These are phyloP conservation scores for Magnusiomyces ingens DNA, from an alignment of 1,139 yeast species.

Conservation along the genomic window DNA sequence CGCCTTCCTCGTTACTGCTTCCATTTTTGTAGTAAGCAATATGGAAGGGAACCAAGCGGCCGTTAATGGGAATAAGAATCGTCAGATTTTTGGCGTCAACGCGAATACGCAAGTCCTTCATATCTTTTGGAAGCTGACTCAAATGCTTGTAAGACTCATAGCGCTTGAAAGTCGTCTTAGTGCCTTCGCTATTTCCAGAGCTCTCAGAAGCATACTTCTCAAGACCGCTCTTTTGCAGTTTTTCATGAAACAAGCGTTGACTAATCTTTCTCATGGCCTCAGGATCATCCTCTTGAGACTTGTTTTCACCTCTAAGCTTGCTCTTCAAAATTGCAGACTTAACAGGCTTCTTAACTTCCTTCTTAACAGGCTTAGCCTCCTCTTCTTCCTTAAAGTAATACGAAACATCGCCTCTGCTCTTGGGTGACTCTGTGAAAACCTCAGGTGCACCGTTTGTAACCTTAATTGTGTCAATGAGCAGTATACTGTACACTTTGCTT, in stretches of 20 bases:
- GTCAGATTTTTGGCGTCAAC: conserved; percentile 87
- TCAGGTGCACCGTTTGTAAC: conserved; percentile 50
- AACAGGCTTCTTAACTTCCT: conserved; percentile 20
- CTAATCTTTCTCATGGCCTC: conserved; percentile 78
- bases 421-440: conserved; percentile 68
- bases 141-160: conserved; percentile 94
- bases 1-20: conserved; percentile 94
- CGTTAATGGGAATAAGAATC: conserved; percentile 82
- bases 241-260: conserved; percentile 76
- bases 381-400: conserved; percentile 73
- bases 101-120: conserved; percentile 76
- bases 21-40: conserved; percentile 92
- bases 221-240: conserved; percentile 74
- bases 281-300: conserved; percentile 61
- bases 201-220: conserved; percentile 31
- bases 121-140: conserved; percentile 78
- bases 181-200: conserved; percentile 51
- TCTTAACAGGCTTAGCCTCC: conserved; percentile 26
- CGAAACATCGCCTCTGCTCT: conserved; percentile 66
- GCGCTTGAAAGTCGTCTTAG: conserved; percentile 73
- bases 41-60: conserved; percentile 97
- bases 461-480: conserved; percentile 77
- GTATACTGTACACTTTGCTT: conserved; percentile 54
- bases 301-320: conserved; percentile 71
- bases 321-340: conserved; percentile 51